phyloP scores from a whole-genome alignment of 2,329 filamentous ascomycete genomes.

The Aureobasidium namibiae region DNA sequence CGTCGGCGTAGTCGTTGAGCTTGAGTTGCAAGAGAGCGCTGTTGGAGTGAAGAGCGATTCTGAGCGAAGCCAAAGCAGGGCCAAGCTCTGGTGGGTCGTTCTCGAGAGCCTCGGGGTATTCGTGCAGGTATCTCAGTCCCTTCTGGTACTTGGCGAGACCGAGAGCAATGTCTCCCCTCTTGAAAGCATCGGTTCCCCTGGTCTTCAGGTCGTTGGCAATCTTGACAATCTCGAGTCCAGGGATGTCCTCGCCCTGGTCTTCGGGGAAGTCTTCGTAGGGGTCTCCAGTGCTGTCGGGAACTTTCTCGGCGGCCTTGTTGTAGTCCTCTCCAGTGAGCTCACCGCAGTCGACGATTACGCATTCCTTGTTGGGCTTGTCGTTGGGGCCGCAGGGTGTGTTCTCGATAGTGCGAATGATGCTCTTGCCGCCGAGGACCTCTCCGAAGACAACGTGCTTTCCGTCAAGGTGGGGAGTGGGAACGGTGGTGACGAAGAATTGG shows the following conservation, averaged over 20 bases:
- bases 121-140: slow-evolving; percentile 78
- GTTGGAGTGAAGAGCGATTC: slow-evolving; percentile 84
- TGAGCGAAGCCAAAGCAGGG: slow-evolving; percentile 60
- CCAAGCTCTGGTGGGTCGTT: slow-evolving; percentile 62
- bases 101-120: slow-evolving; percentile 64
- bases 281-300: slow-evolving; percentile 75
- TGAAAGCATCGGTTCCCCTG: slow-evolving; percentile 89
- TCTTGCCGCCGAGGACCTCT: slow-evolving; percentile 88
- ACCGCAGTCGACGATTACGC: slow-evolving; percentile 72
- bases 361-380: slow-evolving; percentile 71
- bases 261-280: slow-evolving; percentile 94
- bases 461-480: slow-evolving; percentile 89
- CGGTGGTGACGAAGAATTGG: slow-evolving; percentile 97
- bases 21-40: slow-evolving; percentile 79
- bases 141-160: slow-evolving; percentile 93
- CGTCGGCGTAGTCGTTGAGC: slow-evolving; percentile 62
- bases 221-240: slow-evolving; percentile 60
- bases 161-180: slow-evolving; percentile 59
- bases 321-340: slow-evolving; percentile 69
- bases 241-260: slow-evolving; percentile 62
- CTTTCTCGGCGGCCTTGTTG: slow-evolving; percentile 56
- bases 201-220: slow-evolving; percentile 83
- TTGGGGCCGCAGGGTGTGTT: slow-evolving; percentile 63
- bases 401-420: slow-evolving; percentile 81
- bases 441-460: slow-evolving; percentile 97